These are phyloP conservation scores for Aspergillus aculeatus DNA, from an alignment of 2,329 filamentous ascomycete species.

Conservation along the genomic window DNA sequence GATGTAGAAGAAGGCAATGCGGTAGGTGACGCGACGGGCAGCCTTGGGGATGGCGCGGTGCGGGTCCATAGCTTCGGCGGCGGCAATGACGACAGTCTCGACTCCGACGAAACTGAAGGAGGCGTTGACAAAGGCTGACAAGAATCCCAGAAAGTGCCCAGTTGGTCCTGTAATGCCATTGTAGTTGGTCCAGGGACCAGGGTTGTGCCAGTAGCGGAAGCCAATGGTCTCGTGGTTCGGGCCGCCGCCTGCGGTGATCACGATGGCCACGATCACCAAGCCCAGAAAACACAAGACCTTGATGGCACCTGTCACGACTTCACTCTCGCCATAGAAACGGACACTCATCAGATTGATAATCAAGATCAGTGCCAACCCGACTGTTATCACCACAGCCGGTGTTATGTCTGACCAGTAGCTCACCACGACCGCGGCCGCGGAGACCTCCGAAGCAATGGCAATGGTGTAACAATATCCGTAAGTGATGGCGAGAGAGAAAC, in stretches of 20 bases:
- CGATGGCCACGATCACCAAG: slow-evolving; percentile 31
- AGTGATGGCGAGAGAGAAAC: slow-evolving; percentile 73
- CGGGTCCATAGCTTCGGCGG: slow-evolving; percentile 42
- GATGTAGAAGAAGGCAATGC: slow-evolving; percentile 42
- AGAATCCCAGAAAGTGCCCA: slow-evolving; percentile 37
- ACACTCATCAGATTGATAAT: slow-evolving; percentile 34
- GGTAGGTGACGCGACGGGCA: slow-evolving; percentile 41
- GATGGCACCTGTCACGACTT: slow-evolving; percentile 32
- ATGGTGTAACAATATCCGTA: slow-evolving; percentile 84
- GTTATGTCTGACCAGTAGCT: slow-evolving; percentile 70
- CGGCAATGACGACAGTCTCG: slow-evolving; percentile 42
- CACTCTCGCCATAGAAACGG: slow-evolving; percentile 34
- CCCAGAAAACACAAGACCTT: slow-evolving; percentile 35
- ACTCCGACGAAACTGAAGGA: slow-evolving; percentile 44
- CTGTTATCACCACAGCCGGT: slow-evolving; percentile 68
- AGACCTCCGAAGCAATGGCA: slow-evolving; percentile 74
- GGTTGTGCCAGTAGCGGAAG: slow-evolving; percentile 38
- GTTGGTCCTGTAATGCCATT: slow-evolving; percentile 31
- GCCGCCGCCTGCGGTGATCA: slow-evolving; percentile 35
- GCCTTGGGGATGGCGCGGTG: slow-evolving; percentile 43
- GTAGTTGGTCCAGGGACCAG: slow-evolving; percentile 33
- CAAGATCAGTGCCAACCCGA: slow-evolving; percentile 31
- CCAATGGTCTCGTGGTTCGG: slow-evolving; percentile 33
- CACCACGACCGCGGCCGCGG: slow-evolving; percentile 81
- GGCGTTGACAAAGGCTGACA: slow-evolving; percentile 42